Evolutionary conservation across 768 basidiomycete species (phyloP).

Genomic region (Grammothele lineata): DNA sequence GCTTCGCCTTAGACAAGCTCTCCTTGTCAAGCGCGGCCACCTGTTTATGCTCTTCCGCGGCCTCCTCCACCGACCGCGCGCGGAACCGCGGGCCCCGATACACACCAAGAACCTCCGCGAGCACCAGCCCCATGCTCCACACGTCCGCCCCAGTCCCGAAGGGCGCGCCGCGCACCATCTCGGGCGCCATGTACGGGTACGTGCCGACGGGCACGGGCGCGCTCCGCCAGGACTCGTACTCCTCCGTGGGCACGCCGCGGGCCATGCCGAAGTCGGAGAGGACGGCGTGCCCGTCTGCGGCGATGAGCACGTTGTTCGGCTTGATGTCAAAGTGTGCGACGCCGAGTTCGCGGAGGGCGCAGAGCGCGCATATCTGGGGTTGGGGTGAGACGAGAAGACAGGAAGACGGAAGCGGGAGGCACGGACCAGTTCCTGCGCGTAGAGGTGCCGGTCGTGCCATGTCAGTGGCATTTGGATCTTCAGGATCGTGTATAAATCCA

Average conservation of each 20-base stretch:
- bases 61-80: neutral
- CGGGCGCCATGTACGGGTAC: slow-evolving; percentile 43
- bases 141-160: slow-evolving; percentile 45
- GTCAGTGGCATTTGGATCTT: neutral
- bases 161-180: slow-evolving; percentile 35
- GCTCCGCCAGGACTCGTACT: neutral
- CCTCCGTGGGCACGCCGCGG: neutral
- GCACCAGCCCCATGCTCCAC: slow-evolving; percentile 45
- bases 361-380: slow-evolving; percentile 25
- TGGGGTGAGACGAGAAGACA: too few relatives aligned
- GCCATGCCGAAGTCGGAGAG: slow-evolving; percentile 43
- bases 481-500: neutral
- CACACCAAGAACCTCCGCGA: slow-evolving; percentile 36
- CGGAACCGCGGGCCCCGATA: neutral
- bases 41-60: neutral
- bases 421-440: slow-evolving; percentile 13
- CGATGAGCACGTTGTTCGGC: slow-evolving; percentile 46
- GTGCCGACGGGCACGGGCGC: slow-evolving; percentile 28
- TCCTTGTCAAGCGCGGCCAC: too few relatives aligned
- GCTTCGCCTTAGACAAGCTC: too few relatives aligned
- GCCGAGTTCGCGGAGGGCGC: slow-evolving; percentile 34
- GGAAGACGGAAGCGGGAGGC: too few relatives aligned
- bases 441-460: slow-evolving; percentile 1
- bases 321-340: slow-evolving; percentile 50
- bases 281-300: slow-evolving; percentile 27